Conservation (phyloP, 345 rosid genomes). For the Pistacia integerrima region DNA sequence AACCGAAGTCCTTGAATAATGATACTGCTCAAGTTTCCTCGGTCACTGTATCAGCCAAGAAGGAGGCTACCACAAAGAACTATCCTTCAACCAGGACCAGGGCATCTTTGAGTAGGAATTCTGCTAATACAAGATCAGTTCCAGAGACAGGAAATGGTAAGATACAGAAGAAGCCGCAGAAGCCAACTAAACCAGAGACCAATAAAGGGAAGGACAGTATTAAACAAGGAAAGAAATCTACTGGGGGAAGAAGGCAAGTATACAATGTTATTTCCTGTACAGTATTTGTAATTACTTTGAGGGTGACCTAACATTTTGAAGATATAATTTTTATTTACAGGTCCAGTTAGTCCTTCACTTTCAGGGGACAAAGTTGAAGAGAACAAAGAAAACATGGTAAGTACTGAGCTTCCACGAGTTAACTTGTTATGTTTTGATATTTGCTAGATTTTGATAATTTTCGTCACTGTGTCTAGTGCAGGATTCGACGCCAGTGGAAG, state of each 20-base stretch:
- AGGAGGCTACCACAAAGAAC: conserved; percentile 42
- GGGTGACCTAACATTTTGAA: background rate
- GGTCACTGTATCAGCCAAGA: conserved; percentile 37
- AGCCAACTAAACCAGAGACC: conserved; percentile 47
- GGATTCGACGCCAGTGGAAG: conserved; percentile 39
- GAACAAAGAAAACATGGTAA: conserved; percentile 88
- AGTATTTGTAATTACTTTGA: background rate
- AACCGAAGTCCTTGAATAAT: conserved; percentile 56
- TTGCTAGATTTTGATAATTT: background rate
- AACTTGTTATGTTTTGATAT: background rate
- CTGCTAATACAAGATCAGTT: conserved; percentile 43
- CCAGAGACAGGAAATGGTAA: conserved; percentile 37
- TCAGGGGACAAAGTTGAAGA: conserved; percentile 38
- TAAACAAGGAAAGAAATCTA: conserved; percentile 48
- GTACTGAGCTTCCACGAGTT: background rate
- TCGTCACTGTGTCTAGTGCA: background rate
- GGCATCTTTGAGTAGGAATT: conserved; percentile 37
- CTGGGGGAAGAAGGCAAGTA: conserved; percentile 49
- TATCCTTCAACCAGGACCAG: conserved; percentile 39
- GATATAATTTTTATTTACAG: conserved; percentile 30
- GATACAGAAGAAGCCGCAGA: conserved; percentile 56
- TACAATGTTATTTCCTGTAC: background rate
- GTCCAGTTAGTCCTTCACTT: conserved; percentile 40
- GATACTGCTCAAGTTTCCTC: conserved; percentile 40
- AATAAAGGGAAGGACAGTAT: conserved; percentile 44